Percentiles rank a stretch among this genome's conserved stretches.
These are phyloP conservation scores for Carex myosuroides DNA, from an alignment of 176 grass and related monocot genomes.

Conservation along the genomic window DNA sequence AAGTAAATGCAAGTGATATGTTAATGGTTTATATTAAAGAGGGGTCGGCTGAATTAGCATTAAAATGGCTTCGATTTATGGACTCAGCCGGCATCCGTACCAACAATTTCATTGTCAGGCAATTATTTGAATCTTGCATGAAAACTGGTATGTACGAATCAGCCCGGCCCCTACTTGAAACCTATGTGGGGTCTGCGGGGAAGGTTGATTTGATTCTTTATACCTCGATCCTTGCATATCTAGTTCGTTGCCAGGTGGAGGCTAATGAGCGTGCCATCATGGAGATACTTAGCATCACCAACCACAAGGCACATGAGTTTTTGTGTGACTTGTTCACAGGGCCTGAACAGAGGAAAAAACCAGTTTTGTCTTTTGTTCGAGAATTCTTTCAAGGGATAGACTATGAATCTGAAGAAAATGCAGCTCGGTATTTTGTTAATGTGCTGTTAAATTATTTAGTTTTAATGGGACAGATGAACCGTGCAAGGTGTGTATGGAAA, in stretches of 20 bases:
- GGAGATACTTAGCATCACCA: conserved; percentile 68
- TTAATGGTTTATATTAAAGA: conserved; percentile 97
- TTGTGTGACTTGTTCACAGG: conserved; percentile 76
- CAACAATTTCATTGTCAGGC: conserved; percentile 94
- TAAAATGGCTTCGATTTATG: conserved; percentile 90
- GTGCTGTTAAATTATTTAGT: conserved; percentile 90
- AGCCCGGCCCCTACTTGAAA: conserved; percentile 61
- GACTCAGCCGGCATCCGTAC: conserved; percentile 78
- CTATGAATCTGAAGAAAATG: conserved; percentile 70
- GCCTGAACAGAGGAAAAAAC: conserved; percentile 85
- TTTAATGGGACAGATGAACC: conserved; percentile 96
- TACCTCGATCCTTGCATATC: conserved; percentile 71
- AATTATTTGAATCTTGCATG: conserved; percentile 96
- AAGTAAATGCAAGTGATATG: conserved; percentile 74
- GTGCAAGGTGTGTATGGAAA: conserved; percentile 90
- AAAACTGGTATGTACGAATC: conserved; percentile 72
- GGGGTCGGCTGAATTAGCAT: conserved; percentile 65
- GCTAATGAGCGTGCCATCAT: conserved; percentile 66
- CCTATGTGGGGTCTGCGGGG: conserved; percentile 48
- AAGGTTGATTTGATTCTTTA: conserved; percentile 95
- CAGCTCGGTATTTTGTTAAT: conserved; percentile 76
- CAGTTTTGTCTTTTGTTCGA: conserved; percentile 66
- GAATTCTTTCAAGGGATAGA: conserved; percentile 90
- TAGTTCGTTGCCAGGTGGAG: conserved; percentile 77
- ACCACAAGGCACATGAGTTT: conserved; percentile 85